A percentile compares a stretch with the other conserved stretches of the same genome.
These are phyloP conservation scores for Colletotrichum plurivorum DNA, from an alignment of 2,329 filamentous ascomycete species.

Conservation along the genomic window DNA sequence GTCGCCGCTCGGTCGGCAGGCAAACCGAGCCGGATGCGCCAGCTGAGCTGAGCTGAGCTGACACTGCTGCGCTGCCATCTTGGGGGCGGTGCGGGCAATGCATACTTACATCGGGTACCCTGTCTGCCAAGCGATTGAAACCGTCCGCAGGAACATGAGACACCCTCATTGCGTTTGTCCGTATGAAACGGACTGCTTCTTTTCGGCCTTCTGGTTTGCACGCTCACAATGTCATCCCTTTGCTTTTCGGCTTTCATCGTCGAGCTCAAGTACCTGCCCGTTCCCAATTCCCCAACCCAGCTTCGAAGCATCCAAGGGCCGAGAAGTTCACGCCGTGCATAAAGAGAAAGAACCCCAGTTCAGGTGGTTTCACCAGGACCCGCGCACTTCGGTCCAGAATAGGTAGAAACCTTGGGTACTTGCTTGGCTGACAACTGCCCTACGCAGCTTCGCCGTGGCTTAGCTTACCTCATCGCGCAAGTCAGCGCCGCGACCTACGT, in stretches of 20 bases:
- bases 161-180: constrained; percentile 22
- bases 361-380: background rate
- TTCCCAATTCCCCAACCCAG: too few relatives aligned
- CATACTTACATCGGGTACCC: constrained; percentile 26
- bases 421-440: background rate
- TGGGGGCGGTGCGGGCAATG: constrained; percentile 13
- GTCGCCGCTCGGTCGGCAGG: constrained; percentile 19
- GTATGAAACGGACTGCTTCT: constrained; percentile 18
- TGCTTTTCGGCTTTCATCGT: background rate
- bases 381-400: constrained; percentile 21
- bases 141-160: constrained; percentile 36
- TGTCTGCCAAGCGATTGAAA: constrained; percentile 37
- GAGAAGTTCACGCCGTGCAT: background rate
- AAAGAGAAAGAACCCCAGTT: background rate
- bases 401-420: constrained; percentile 20
- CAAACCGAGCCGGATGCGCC: constrained; percentile 19
- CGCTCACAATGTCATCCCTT: background rate
- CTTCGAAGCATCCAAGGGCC: too few relatives aligned
- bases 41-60: background rate
- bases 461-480: constrained; percentile 39
- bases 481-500: constrained; percentile 23
- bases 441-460: constrained; percentile 26
- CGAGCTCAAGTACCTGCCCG: too few relatives aligned
- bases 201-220: constrained; percentile 1
- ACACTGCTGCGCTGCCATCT: constrained; percentile 16